Evolutionary conservation across 345 rosid genomes (phyloP).

Genomic region (sweet orange (Citrus sinensis)): DNA sequence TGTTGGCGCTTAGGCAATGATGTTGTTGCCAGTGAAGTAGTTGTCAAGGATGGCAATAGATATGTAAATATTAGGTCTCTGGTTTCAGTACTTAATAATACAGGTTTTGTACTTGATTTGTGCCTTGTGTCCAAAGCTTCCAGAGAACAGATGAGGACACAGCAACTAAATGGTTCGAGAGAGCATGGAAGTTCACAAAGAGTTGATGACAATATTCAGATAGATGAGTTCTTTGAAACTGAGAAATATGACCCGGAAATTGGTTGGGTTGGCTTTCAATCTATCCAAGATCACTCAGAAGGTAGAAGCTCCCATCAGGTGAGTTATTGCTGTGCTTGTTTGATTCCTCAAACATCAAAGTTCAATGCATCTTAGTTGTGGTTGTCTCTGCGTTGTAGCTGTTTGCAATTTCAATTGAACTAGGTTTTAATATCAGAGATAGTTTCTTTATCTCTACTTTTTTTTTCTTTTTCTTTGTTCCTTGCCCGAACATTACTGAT

Average conservation of each 20-base stretch:
- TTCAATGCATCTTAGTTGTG: neutral
- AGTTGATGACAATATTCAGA: conserved; percentile 27
- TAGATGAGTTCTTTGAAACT: conserved; percentile 49
- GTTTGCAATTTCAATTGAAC: neutral
- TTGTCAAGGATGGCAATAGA: conserved; percentile 74
- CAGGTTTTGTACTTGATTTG: conserved; percentile 66
- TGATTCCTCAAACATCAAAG: neutral
- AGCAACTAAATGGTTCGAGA: conserved; percentile 23
- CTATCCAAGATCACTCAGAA: conserved; percentile 16
- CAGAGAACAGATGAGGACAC: conserved; percentile 17
- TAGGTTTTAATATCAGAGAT: neutral
- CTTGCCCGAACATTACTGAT: neutral
- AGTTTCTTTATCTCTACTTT: neutral
- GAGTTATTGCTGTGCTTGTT: neutral
- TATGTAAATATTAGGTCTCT: conserved; percentile 84
- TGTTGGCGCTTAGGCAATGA: conserved; percentile 92
- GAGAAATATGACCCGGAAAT: conserved; percentile 36
- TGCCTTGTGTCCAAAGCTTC: conserved; percentile 55
- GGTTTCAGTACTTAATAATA: conserved; percentile 66
- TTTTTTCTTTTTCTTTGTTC: too few relatives aligned
- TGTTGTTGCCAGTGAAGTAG: conserved; percentile 95
- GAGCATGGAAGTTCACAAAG: conserved; percentile 27
- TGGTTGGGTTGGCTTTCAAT: conserved; percentile 49
- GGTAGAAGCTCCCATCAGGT: conserved; percentile 32
- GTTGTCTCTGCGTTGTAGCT: neutral